Evolutionary conservation across 331 rosid genomes (phyloP).

Genomic region (Prunus yedoensis): DNA sequence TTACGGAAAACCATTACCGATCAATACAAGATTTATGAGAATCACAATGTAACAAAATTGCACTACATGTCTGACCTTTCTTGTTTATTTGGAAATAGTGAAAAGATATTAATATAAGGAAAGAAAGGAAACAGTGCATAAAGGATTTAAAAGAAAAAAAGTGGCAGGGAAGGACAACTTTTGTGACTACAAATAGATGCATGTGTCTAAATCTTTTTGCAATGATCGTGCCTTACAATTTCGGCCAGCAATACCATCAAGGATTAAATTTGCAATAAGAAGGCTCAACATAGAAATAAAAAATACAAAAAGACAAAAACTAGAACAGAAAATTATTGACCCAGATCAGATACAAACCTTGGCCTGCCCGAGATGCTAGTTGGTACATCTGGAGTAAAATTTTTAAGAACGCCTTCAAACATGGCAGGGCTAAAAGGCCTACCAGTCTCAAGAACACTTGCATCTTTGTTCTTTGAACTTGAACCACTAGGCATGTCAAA

Average conservation of each 20-base stretch:
- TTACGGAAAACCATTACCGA: not conserved
- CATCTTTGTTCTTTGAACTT: constrained; percentile 46
- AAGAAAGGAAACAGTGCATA: not conserved
- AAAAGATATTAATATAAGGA: not conserved
- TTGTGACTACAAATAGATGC: not conserved
- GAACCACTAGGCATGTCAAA: constrained; percentile 59
- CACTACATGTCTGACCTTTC: not conserved
- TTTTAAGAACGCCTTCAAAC: constrained; percentile 74
- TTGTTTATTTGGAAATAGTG: not conserved
- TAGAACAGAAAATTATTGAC: not conserved
- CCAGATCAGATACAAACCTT: constrained; percentile 58
- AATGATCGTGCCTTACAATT: not conserved
- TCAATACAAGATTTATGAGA: not conserved
- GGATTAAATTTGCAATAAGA: not conserved
- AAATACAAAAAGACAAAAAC: not conserved
- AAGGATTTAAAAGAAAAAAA: not conserved
- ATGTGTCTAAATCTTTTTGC: not conserved
- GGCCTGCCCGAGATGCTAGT: constrained; percentile 72
- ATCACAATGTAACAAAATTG: too few relatives aligned
- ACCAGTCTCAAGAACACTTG: constrained; percentile 52
- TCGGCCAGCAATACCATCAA: not conserved
- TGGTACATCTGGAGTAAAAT: constrained; percentile 74
- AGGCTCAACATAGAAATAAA: not conserved
- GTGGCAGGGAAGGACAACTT: not conserved
- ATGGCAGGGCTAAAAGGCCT: constrained; percentile 77